phyloP scores from a whole-genome alignment of 768 basidiomycete genomes.

The Grammothele lineata region DNA sequence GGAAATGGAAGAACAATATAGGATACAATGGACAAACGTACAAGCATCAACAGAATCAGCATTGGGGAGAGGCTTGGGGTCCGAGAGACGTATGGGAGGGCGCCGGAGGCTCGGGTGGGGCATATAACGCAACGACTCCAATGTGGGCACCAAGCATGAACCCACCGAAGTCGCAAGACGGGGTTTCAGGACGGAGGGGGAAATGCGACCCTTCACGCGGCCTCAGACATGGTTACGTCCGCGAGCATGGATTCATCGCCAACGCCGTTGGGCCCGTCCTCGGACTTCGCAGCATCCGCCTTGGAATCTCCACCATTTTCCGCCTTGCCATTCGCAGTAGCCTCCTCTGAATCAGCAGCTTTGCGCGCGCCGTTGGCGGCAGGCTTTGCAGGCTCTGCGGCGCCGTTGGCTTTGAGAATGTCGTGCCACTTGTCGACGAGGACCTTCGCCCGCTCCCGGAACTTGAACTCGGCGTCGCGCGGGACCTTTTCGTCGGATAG shows the following conservation, averaged over 20 bases:
- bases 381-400: conserved; percentile 19
- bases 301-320: conserved; percentile 13
- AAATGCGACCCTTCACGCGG: conserved; percentile 6
- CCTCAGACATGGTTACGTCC: conserved; percentile 28
- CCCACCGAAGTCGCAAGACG: background rate
- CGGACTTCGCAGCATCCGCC: conserved; percentile 21
- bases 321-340: conserved; percentile 14
- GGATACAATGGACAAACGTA: conserved; percentile 14
- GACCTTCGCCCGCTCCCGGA: conserved; percentile 63
- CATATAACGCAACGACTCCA: too few species aligned
- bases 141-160: too few species aligned
- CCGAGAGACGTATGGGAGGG: background rate
- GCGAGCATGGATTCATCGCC: conserved; percentile 22
- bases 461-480: conserved; percentile 60
- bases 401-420: conserved; percentile 37
- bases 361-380: conserved; percentile 22
- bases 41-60: conserved; percentile 9
- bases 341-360: conserved; percentile 20
- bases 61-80: conserved; percentile 4
- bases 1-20: conserved; percentile 6
- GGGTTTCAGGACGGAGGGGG: background rate
- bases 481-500: conserved; percentile 55
- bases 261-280: conserved; percentile 15
- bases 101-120: too few species aligned
- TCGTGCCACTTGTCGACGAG: conserved; percentile 70